phyloP scores from a whole-genome alignment of 2,329 filamentous ascomycete genomes.

The Ophiocordyceps australis region DNA sequence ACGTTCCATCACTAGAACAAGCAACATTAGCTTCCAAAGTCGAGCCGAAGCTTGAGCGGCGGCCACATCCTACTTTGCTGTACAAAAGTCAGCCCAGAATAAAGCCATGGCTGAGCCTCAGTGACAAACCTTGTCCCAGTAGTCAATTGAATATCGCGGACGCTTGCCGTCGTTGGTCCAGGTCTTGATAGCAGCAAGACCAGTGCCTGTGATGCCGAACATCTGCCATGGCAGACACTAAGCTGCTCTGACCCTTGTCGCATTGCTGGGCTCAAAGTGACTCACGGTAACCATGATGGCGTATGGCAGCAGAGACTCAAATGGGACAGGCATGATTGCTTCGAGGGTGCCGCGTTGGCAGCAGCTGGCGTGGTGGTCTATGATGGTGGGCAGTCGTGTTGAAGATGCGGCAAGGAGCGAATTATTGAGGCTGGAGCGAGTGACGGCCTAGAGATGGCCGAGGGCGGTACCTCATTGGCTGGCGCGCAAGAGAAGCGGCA shows the following conservation, averaged over 20 bases:
- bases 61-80: slow-evolving; percentile 33
- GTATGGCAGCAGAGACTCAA: slow-evolving; percentile 46
- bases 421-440: no score
- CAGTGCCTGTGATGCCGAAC: slow-evolving; percentile 42
- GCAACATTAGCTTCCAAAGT: slow-evolving; percentile 2
- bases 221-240: slow-evolving; percentile 37
- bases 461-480: no score
- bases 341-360: slow-evolving; percentile 14
- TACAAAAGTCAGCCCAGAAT: slow-evolving; percentile 9
- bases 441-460: no score
- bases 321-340: slow-evolving; percentile 39
- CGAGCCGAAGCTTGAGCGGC: neutral
- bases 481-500: no score
- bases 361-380: slow-evolving; percentile 1
- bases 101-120: slow-evolving; percentile 7
- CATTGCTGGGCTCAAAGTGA: no score
- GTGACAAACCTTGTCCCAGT: slow-evolving; percentile 46
- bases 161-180: slow-evolving; percentile 43
- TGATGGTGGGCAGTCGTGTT: neutral
- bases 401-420: neutral
- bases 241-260: no score
- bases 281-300: slow-evolving; percentile 46
- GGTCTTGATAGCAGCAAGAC: slow-evolving; percentile 35
- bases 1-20: slow-evolving; percentile 41
- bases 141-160: slow-evolving; percentile 39